phyloP scores from a whole-genome alignment of 2,329 filamentous ascomycete genomes.

The Chaetomiaceae sp. region DNA sequence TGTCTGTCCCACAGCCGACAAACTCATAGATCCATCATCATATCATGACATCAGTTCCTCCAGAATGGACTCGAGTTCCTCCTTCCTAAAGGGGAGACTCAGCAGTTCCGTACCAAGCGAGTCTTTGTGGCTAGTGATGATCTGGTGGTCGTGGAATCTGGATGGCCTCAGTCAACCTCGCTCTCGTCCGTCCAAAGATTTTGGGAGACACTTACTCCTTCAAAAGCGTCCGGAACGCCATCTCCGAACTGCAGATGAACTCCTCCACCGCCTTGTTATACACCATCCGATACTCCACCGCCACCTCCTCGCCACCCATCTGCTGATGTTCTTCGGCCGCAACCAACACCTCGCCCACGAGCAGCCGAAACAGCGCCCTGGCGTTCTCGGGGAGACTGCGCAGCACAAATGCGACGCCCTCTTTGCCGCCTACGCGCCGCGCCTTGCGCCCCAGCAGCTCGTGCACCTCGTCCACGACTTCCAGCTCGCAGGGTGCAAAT shows the following conservation, averaged over 20 bases:
- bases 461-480: constrained; percentile 87
- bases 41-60: constrained; percentile 60
- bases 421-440: constrained; percentile 76
- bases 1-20: neutral
- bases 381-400: constrained; percentile 90
- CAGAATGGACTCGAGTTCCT: constrained; percentile 83
- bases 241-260: constrained; percentile 94
- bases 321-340: constrained; percentile 45
- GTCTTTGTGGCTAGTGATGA: constrained; percentile 88
- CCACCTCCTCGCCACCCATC: constrained; percentile 53
- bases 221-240: constrained; percentile 87
- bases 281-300: constrained; percentile 83
- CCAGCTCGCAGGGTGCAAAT: constrained; percentile 62
- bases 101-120: constrained; percentile 78
- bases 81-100: constrained; percentile 77
- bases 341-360: constrained; percentile 79
- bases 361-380: constrained; percentile 75
- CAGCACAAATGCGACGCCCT: constrained; percentile 87
- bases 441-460: constrained; percentile 78
- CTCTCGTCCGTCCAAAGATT: neutral
- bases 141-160: constrained; percentile 94
- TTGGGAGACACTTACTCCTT: constrained; percentile 66
- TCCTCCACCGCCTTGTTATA: constrained; percentile 96
- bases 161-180: constrained; percentile 27
- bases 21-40: neutral